Evolutionary conservation across 495 filamentous ascomycete species (phyloP), one percentile per base, ranked within the genome.

Genomic region (Aspergillus sclerotiicarbonarius): DNA sequence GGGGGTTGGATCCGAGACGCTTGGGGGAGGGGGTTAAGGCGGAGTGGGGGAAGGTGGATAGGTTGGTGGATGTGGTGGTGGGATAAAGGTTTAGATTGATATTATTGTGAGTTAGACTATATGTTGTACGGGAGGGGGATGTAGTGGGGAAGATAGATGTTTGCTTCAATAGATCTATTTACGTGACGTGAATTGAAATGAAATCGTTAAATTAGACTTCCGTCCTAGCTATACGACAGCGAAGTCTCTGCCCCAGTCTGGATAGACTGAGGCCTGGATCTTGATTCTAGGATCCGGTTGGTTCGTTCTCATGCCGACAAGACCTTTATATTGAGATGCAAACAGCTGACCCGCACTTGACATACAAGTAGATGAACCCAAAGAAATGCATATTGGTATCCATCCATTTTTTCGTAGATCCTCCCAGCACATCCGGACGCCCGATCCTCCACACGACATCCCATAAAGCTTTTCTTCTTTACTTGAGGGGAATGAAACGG

Each of bases 401-500:
- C 72, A 74, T 65, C 63, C 54, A 65, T 55, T 62, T 62, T 63
- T 60, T 69, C 66, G 57, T 62, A 53, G 52, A 68, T 71, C 68
- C 69, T 76, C 62, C 71, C 65, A 69, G 63, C 63, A 70, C 68
- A 63, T 55, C 60, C 62, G 61, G 58, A 64, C 59, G 62, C 62
- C 64, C 39, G 57, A 65, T 71, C 69, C 69, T 70, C 72, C 73
- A 75, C 69, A 70, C 64, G 61, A 73, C 73, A 73, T 70, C 67
- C 68, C 67, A 35, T 70, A 70, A 76, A 73, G 69, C 69, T 65
- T 72, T 71, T 67, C 58, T 67, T 71, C 73, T 84, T 87, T 96
- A 96, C 85, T 96, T 98, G 72, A 98, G 87, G 78, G 92, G 92
- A 86, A 98, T 98, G 86, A 98, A 98, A 86, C 94, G 90, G 77